Evolutionary conservation across 2,329 filamentous ascomycete genomes (phyloP), one percentile per base, ranked within the genome.

Genomic region (Neofusicoccum laricinum): DNA sequence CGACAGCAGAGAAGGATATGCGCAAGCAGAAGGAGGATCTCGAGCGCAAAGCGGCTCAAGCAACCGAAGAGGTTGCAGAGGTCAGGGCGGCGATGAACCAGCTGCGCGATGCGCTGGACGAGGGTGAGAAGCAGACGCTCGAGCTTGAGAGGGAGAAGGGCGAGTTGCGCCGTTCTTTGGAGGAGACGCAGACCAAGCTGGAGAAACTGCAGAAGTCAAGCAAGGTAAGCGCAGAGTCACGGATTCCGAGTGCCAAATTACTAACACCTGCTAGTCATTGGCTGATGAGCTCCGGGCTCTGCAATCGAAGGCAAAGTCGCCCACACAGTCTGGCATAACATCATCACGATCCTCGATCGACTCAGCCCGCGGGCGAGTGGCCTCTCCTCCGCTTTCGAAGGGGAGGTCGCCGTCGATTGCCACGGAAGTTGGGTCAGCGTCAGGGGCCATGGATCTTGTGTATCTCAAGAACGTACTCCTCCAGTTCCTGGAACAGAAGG

Each of bases 401-500:
- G 75, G 67, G 68, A 71, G 74, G 41, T 71, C 70, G 11, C 69
- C 71, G 1, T 70, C 73, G 2, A 69, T 71, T 19, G 69, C 69
- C 38, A 64, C 64, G 34, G 71, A 67, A 6, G 70, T 66, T 34
- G 66, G 62, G 32, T 65, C 50, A 12, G 65, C 64, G 11, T 61
- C 50, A 32, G 64, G 51, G 34, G 65, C 61, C 15, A 72, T 88
- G 49, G 86, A 89, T 69, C 86, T 85, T 68, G 83, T 87, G 66
- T 94, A 95, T 71, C 78, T 94, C 63, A 93, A 93, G 82, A 93
- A 91, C 8, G 90, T 94, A 63, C 76, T 95, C 69, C 77, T 95
- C 68, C 90, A 93, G 76, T 94, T 94, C 75, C 76, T 95, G 68
- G 90, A 93, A 80, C 88, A 91, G 69, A 91, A 88, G 78, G 91